These are phyloP conservation scores for Fusarium sp. DNA, from an alignment of 2,329 filamentous ascomycete species.

Conservation along the genomic window DNA sequence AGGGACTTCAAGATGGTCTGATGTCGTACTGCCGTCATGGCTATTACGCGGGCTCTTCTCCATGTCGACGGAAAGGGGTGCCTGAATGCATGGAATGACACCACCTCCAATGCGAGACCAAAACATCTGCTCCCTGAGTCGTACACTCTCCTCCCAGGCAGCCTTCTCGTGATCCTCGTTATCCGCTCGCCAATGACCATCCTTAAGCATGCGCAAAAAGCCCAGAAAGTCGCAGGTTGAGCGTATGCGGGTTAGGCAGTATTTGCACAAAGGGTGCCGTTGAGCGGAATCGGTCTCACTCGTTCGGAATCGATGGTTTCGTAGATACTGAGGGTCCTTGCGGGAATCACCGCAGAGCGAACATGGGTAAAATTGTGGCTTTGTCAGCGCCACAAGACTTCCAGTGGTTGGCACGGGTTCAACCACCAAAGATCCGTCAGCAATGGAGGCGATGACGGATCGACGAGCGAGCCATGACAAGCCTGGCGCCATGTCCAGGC, in stretches of 20 bases:
- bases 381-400: slow-evolving; percentile 60
- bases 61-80: slow-evolving; percentile 39
- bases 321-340: slow-evolving; percentile 75
- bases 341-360: slow-evolving; percentile 89
- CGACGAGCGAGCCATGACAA: slow-evolving; percentile 94
- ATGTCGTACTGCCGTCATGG: slow-evolving; percentile 44
- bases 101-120: slow-evolving; percentile 94
- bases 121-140: slow-evolving; percentile 93
- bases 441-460: slow-evolving; percentile 83
- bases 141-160: slow-evolving; percentile 95
- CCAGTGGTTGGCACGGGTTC: slow-evolving; percentile 80
- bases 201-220: slow-evolving; percentile 90
- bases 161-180: slow-evolving; percentile 85
- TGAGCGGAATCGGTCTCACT: slow-evolving; percentile 89
- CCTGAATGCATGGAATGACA: slow-evolving; percentile 74
- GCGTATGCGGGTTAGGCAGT: slow-evolving; percentile 85
- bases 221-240: slow-evolving; percentile 93
- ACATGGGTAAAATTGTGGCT: slow-evolving; percentile 74
- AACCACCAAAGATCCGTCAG: slow-evolving; percentile 86
- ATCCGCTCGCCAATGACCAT: slow-evolving; percentile 89
- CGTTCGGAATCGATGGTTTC: slow-evolving; percentile 89
- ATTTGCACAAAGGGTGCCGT: slow-evolving; percentile 88
- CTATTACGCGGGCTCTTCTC: slow-evolving; percentile 51
- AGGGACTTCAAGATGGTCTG: slow-evolving; percentile 35
- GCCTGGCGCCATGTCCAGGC: slow-evolving; percentile 88